These are phyloP conservation scores for Lepidium aucheri DNA, from an alignment of 345 rosid genomes.

Conservation along the genomic window DNA sequence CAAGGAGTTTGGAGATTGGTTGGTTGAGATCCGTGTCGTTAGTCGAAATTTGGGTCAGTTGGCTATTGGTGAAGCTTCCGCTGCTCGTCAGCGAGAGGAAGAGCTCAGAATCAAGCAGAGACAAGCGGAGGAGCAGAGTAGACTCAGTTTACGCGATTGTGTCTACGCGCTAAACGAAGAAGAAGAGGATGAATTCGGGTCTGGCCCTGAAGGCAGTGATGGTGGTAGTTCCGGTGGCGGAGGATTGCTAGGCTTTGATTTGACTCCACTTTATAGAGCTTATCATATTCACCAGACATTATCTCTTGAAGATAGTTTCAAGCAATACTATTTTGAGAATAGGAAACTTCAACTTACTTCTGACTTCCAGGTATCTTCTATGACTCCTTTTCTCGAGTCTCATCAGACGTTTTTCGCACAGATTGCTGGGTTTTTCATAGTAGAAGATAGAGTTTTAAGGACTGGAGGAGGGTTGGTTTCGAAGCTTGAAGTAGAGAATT, in stretches of 20 bases:
- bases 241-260: slow-evolving; percentile 59
- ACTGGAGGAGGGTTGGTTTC: slow-evolving; percentile 88
- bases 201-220: slow-evolving; percentile 37
- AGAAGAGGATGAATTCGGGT: slow-evolving; percentile 54
- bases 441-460: slow-evolving; percentile 82
- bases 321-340: slow-evolving; percentile 80
- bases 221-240: slow-evolving; percentile 45
- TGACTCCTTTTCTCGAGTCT: slow-evolving; percentile 95
- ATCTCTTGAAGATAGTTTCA: slow-evolving; percentile 79
- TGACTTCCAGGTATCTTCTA: slow-evolving; percentile 95
- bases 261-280: slow-evolving; percentile 83
- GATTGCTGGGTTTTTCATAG: slow-evolving; percentile 91
- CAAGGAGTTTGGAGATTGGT: slow-evolving; percentile 91
- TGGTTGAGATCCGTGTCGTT: slow-evolving; percentile 92
- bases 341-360: slow-evolving; percentile 91
- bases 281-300: slow-evolving; percentile 86
- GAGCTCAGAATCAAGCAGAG: slow-evolving; percentile 93
- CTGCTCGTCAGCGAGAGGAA: slow-evolving; percentile 89
- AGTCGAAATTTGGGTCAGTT: slow-evolving; percentile 86
- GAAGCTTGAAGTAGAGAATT: slow-evolving; percentile 73
- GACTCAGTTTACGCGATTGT: slow-evolving; percentile 81
- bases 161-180: slow-evolving; percentile 82
- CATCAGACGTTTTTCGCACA: slow-evolving; percentile 97
- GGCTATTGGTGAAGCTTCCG: slow-evolving; percentile 94
- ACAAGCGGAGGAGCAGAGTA: slow-evolving; percentile 92